Evolutionary conservation across 78 protist species (phyloP).

Genomic region (Polysphondylium violaceum): DNA sequence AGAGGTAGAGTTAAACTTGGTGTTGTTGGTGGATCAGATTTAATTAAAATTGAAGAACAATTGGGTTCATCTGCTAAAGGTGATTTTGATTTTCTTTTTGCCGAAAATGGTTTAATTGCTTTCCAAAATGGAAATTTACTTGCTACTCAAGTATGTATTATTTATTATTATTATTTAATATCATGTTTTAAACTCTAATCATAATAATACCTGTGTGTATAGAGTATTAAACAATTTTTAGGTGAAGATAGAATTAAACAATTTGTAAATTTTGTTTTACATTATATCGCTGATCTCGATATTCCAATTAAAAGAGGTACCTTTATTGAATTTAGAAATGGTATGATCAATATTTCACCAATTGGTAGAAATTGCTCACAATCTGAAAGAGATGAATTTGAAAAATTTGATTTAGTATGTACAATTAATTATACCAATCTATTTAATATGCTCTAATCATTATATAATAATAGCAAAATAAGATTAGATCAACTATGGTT

Average conservation of each 20-base stretch:
- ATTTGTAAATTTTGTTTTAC: slow-evolving; percentile 89
- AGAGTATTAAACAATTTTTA: slow-evolving; percentile 80
- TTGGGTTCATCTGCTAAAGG: slow-evolving; percentile 83
- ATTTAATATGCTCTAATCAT: background rate
- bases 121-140: slow-evolving; percentile 88
- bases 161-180: background rate
- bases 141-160: slow-evolving; percentile 51
- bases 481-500: slow-evolving; percentile 92
- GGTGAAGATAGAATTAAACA: slow-evolving; percentile 92
- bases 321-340: slow-evolving; percentile 98
- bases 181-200: background rate
- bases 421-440: background rate
- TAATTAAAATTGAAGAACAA: slow-evolving; percentile 95
- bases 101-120: slow-evolving; percentile 98
- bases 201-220: background rate
- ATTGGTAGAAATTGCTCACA: slow-evolving; percentile 99
- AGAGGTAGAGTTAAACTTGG: slow-evolving; percentile 89
- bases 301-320: slow-evolving; percentile 97
- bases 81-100: slow-evolving; percentile 92
- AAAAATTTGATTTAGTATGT: slow-evolving; percentile 88
- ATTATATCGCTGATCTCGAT: slow-evolving; percentile 90
- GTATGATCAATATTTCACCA: slow-evolving; percentile 99
- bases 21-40: slow-evolving; percentile 99
- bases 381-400: slow-evolving; percentile 96
- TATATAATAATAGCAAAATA: slow-evolving; percentile 59